phyloP scores from a whole-genome alignment of 176 grass and related monocot species.

The Melocanna baccifera region DNA sequence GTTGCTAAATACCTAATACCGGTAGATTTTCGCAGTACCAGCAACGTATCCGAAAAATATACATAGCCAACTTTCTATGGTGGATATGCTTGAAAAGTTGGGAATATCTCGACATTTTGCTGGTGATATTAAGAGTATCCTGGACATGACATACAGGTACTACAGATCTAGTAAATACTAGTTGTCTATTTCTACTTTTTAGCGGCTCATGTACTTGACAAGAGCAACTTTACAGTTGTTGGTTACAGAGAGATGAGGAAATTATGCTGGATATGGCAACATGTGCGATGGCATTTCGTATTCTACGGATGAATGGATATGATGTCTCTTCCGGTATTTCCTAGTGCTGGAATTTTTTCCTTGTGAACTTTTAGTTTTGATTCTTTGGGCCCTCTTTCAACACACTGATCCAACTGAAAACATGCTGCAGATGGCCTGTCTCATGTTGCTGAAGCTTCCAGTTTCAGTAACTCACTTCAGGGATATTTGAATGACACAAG shows the following conservation, averaged over 20 bases:
- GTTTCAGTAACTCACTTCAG: constrained; percentile 35
- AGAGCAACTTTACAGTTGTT: constrained; percentile 46
- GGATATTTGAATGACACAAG: constrained; percentile 28
- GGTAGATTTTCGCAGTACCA: constrained; percentile 44
- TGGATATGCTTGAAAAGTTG: constrained; percentile 61
- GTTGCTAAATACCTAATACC: neutral
- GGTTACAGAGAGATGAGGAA: constrained; percentile 71
- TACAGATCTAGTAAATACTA: neutral
- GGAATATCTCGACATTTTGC: constrained; percentile 57
- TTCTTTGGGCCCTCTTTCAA: neutral
- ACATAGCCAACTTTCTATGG: constrained; percentile 46
- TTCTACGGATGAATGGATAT: constrained; percentile 65
- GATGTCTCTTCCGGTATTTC: constrained; percentile 55
- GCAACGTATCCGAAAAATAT: constrained; percentile 41
- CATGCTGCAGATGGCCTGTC: constrained; percentile 27
- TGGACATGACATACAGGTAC: constrained; percentile 62
- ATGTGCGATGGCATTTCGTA: constrained; percentile 69
- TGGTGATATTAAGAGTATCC: constrained; percentile 53
- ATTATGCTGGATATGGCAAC: constrained; percentile 52
- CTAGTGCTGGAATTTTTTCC: neutral
- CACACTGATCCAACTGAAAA: neutral
- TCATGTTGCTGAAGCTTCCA: constrained; percentile 36
- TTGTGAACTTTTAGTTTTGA: neutral
- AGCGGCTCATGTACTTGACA: neutral
- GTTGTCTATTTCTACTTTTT: neutral